Percentiles rank a stretch among this genome's conserved stretches.
Conservation (phyloP, 192 early-diverging fungal genomes). For the Lunasporangiospora selenospora region DNA sequence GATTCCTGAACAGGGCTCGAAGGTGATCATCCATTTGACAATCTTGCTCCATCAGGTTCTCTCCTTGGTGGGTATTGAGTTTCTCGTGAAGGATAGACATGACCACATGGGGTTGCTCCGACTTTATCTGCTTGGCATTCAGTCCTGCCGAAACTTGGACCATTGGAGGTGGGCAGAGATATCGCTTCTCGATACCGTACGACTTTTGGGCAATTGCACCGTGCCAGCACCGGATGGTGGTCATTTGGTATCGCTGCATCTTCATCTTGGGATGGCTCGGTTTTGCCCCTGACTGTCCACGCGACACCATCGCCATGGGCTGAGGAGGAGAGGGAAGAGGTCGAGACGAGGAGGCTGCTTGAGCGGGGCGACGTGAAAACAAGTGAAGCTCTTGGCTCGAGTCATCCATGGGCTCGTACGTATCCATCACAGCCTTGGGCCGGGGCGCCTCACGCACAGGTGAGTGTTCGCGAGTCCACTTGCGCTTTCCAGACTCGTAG, state of each 20-base stretch:
- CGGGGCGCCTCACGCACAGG: constrained; percentile 20
- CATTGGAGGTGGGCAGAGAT: constrained; percentile 80
- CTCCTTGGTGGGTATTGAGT: constrained; percentile 60
- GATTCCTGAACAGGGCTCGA: constrained; percentile 72
- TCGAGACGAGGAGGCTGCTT: not conserved
- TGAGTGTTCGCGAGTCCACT: constrained; percentile 44
- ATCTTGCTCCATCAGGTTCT: constrained; percentile 50
- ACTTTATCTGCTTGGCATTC: constrained; percentile 52
- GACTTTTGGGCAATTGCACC: constrained; percentile 92
- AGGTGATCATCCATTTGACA: constrained; percentile 56
- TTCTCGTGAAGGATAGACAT: constrained; percentile 69
- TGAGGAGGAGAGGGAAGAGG: constrained; percentile 1
- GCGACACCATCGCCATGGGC: not conserved
- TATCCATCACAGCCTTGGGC: not conserved
- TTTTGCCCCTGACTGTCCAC: too few relatives aligned
- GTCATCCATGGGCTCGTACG: constrained; percentile 8
- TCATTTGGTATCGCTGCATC: constrained; percentile 53
- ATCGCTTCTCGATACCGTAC: constrained; percentile 92
- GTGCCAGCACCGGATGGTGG: constrained; percentile 83
- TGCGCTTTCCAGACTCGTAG: constrained; percentile 28
- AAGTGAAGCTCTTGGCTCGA: constrained; percentile 37
- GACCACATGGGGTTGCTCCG: constrained; percentile 61
- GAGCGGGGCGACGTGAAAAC: constrained; percentile 41
- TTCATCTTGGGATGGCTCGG: constrained; percentile 20
- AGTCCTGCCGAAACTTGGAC: constrained; percentile 60